Evolutionary conservation across 2,329 filamentous ascomycete genomes (phyloP), one percentile per base, ranked within the genome.

Genomic region (Phyllosticta citrichinensis): DNA sequence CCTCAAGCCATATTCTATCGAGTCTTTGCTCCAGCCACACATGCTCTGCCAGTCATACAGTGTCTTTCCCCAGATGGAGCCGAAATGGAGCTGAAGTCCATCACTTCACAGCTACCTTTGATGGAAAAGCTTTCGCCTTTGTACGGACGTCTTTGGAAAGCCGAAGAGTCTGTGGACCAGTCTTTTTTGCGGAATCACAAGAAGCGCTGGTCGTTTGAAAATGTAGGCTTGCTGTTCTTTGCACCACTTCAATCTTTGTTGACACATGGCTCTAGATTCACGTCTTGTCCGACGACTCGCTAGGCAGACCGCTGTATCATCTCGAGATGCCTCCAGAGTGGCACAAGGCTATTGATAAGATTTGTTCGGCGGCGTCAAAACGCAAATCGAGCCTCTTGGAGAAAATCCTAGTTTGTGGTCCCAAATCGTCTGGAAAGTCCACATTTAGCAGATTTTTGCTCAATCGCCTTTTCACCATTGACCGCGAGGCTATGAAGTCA

Each of bases 361-460:
- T 72, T 68, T 19, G 65, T 65, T 25, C 65, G 68, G 22, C 62
- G 56, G 73, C 71, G 50, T 69, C 33, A 58, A 70, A 68, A 14
- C 70, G 67, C 6, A 40, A 52, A 3, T 11, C 58, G 3, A 25
- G 22, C 40, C 27, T 60, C n/a, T 6, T 69, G 72, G 54, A 71
- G 71, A 2, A 75, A 76, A 76, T 83, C 6, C 76, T 91, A 63
- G 75, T 90, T 2, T 86, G 86, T 56, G 88, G 88, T 0, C 83
- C 86, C 0, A 88, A 90, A 64, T 85, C 83, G 0, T 84, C 87
- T 2, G 88, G 88, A 2, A 92, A 92, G 68, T 91, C 88, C 0
- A 91, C 87, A 0, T 88, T 91, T 69, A 81, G 83, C 12, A 83
- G 82, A 55, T 71, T 90, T 4, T 75, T 92, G 2, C 74, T 80